Evolutionary conservation across 2,329 filamentous ascomycete genomes (phyloP), one percentile per base, ranked within the genome.

Genomic region (Trichoderma asperellum): DNA sequence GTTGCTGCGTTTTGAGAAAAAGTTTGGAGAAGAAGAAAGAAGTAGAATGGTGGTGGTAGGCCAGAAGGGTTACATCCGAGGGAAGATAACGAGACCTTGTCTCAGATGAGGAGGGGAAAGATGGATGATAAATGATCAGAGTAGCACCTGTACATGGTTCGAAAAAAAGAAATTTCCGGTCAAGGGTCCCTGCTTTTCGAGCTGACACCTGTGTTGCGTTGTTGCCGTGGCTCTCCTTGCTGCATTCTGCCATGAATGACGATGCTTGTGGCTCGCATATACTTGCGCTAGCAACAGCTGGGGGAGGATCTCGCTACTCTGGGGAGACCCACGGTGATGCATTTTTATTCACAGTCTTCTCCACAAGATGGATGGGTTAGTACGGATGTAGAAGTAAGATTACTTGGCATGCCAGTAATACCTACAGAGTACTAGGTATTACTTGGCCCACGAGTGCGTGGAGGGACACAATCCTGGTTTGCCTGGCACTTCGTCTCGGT

Each of bases 11-110:
- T 67, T 43, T 14, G 18, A 14, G 18, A n/a, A 43, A 65, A 47
- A 59, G n/a, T 1, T 59, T 56, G 27, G 37, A 58, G 63, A 35
- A 67, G 32, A 37, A 52, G 32, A 49, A 32, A 58, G 16, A 47
- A 11, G 34, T 37, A 18, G 21, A 67, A 67, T 12, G 29, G 11
- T 58, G 37, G 37, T 58, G n/a, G 32, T 43, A 21, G 37, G 21
- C 12, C 8, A 49, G 47, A n/a, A 66, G 37, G 63, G 63, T 58
- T 66, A 66, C 63, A 66, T 58, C 62, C 27, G 35, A 37, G 29
- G 63, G 27, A 29, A 49, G 27, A 49, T 32, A 10, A 35, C n/a
- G 47, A 43, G 40, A 29, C 29, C 35, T 35, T 66, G 63, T 67
- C 55, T 59, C 64, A 52, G 64, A 67, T 52, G 64, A 67, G 55